Evolutionary conservation across 441 rosid species (phyloP).

Genomic region (Mallotus japonicus): DNA sequence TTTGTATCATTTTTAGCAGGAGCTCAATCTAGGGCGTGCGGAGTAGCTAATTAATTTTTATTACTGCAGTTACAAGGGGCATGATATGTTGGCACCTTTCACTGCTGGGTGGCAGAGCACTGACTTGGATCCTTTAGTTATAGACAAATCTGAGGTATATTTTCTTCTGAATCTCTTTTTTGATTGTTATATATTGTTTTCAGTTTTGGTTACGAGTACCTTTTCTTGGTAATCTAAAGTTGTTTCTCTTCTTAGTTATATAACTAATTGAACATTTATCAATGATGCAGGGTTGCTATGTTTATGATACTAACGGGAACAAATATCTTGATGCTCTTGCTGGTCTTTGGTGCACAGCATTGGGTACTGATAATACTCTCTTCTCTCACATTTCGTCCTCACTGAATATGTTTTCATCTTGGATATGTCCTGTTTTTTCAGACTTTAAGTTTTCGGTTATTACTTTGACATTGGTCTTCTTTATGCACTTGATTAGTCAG

Average conservation of each 20-base stretch:
- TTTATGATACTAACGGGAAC: constrained; percentile 72
- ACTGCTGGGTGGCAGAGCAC: constrained; percentile 94
- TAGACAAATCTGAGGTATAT: constrained; percentile 73
- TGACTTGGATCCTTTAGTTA: constrained; percentile 68
- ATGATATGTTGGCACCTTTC: constrained; percentile 95
- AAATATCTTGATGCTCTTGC: constrained; percentile 95
- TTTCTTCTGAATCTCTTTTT: neutral
- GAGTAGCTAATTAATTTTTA: constrained; percentile 5
- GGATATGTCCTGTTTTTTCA: neutral
- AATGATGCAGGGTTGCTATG: constrained; percentile 67
- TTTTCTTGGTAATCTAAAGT: neutral
- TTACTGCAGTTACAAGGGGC: constrained; percentile 70
- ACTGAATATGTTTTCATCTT: neutral
- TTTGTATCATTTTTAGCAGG: neutral
- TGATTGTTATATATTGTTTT: neutral
- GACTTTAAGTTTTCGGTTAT: neutral
- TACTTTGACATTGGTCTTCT: neutral
- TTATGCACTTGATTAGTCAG: neutral
- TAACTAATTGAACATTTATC: neutral
- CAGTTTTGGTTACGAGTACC: neutral
- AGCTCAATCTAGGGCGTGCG: neutral
- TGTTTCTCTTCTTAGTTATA: constrained; percentile 6
- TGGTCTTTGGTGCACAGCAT: constrained; percentile 96
- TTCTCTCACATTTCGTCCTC: neutral
- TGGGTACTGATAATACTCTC: constrained; percentile 44